Evolutionary conservation across 768 basidiomycete genomes (phyloP).

Genomic region (Podaxis mareebaensis): DNA sequence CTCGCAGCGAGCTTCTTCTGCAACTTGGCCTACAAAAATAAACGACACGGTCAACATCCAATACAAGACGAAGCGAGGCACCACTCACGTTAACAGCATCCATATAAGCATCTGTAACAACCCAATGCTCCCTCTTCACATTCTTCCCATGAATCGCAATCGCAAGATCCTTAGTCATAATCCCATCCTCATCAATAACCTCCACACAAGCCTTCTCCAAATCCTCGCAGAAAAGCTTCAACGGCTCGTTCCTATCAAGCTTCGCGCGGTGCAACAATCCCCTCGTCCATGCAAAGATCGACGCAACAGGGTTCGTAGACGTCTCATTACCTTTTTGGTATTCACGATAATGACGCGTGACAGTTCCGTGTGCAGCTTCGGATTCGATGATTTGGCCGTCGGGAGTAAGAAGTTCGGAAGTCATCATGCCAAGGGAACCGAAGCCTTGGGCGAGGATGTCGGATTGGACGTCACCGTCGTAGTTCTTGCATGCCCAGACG

Average conservation of each 20-base stretch:
- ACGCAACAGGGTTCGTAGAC: conserved; percentile 97
- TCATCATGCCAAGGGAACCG: conserved; percentile 98
- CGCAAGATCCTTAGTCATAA: conserved; percentile 98
- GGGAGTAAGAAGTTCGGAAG: conserved; percentile 90
- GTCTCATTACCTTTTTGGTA: conserved; percentile 97
- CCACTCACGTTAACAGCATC: conserved; percentile 84
- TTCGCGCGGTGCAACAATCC: conserved; percentile 92
- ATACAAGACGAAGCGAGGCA: not conserved
- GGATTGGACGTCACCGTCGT: conserved; percentile 86
- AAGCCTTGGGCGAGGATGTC: conserved; percentile 98
- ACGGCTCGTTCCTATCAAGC: conserved; percentile 78
- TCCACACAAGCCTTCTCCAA: conserved; percentile 90
- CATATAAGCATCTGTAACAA: conserved; percentile 92
- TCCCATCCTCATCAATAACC: conserved; percentile 83
- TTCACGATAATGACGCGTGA: conserved; percentile 96
- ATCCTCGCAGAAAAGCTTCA: conserved; percentile 72
- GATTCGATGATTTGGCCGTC: conserved; percentile 91
- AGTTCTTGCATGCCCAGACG: conserved; percentile 74
- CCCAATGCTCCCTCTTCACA: conserved; percentile 95
- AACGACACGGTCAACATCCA: too few relatives aligned
- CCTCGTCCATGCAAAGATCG: conserved; percentile 98
- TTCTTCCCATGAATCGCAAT: conserved; percentile 90
- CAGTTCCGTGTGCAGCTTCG: conserved; percentile 96
- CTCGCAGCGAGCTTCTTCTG: not conserved
- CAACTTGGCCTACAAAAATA: not conserved